Conservation (phyloP, 1,284 basidiomycete genomes). For the Leccinum huronense region DNA sequence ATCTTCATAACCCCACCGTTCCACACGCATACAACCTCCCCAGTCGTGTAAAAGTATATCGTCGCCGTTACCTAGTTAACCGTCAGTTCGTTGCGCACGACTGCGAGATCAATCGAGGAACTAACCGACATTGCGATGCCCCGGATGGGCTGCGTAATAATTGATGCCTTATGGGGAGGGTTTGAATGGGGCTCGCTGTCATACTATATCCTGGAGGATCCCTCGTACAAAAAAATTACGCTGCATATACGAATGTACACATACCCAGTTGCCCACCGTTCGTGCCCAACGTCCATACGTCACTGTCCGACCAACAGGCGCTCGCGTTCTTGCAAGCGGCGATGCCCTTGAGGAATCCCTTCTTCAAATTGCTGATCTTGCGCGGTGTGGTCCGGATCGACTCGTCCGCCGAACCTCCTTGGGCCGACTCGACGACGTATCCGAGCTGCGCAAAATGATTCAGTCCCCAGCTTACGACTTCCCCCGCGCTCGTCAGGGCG, state of each 20-base stretch:
- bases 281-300: constrained; percentile 95
- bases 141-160: constrained; percentile 67
- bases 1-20: constrained; percentile 77
- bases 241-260: constrained; percentile 13
- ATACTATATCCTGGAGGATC: constrained; percentile 67
- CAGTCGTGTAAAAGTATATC: constrained; percentile 70
- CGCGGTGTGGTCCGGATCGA: constrained; percentile 76
- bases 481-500: constrained; percentile 76
- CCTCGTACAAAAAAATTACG: background rate
- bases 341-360: constrained; percentile 77
- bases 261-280: constrained; percentile 90
- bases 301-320: constrained; percentile 84
- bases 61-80: constrained; percentile 72
- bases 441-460: constrained; percentile 89
- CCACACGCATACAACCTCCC: constrained; percentile 83
- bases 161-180: constrained; percentile 84
- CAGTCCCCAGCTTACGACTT: constrained; percentile 88
- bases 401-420: constrained; percentile 44
- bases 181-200: constrained; percentile 73
- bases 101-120: constrained; percentile 16
- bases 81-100: constrained; percentile 8
- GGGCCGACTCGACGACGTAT: constrained; percentile 69
- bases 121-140: constrained; percentile 71
- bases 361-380: constrained; percentile 79
- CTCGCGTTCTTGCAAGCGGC: constrained; percentile 88